Evolutionary conservation across 108 stramenopile species (phyloP).

Genomic region (Skeletonema marinoi): DNA sequence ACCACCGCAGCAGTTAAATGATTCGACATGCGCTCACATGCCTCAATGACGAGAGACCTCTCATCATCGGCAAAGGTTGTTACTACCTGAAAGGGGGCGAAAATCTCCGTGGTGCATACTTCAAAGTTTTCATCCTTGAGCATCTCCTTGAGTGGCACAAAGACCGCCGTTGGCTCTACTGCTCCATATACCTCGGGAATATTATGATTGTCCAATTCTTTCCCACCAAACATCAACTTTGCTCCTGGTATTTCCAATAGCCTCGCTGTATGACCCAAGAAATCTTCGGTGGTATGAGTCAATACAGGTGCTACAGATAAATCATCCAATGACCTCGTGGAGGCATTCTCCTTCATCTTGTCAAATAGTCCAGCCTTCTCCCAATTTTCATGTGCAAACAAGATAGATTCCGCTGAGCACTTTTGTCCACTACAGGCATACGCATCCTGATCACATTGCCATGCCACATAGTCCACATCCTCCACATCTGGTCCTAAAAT

Average conservation of each 20-base stretch:
- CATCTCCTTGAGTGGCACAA: conserved; percentile 92
- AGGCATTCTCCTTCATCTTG: conserved; percentile 80
- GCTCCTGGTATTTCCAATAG: conserved; percentile 87
- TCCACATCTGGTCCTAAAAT: conserved; percentile 92
- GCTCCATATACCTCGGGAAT: conserved; percentile 94
- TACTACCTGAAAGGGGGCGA: conserved; percentile 97
- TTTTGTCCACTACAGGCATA: conserved; percentile 97
- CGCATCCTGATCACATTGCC: conserved; percentile 98
- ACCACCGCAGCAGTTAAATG: conserved; percentile 98
- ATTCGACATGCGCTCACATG: conserved; percentile 92
- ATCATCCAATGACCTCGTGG: conserved; percentile 79
- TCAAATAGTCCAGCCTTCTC: conserved; percentile 80
- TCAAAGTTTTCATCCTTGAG: conserved; percentile 85
- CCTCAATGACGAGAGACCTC: conserved; percentile 76
- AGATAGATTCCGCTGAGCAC: conserved; percentile 96
- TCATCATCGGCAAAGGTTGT: conserved; percentile 88
- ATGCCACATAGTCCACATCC: conserved; percentile 95
- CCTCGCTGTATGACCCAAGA: conserved; percentile 81
- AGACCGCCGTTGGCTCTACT: conserved; percentile 97
- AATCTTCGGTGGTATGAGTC: conserved; percentile 86
- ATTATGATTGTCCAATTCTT: conserved; percentile 80
- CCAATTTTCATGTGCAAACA: conserved; percentile 96
- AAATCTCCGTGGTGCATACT: conserved; percentile 87
- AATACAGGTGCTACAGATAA: conserved; percentile 94
- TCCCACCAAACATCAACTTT: conserved; percentile 91